Evolutionary conservation across 2,329 filamentous ascomycete species (phyloP).

Genomic region (Xylogone sp.): DNA sequence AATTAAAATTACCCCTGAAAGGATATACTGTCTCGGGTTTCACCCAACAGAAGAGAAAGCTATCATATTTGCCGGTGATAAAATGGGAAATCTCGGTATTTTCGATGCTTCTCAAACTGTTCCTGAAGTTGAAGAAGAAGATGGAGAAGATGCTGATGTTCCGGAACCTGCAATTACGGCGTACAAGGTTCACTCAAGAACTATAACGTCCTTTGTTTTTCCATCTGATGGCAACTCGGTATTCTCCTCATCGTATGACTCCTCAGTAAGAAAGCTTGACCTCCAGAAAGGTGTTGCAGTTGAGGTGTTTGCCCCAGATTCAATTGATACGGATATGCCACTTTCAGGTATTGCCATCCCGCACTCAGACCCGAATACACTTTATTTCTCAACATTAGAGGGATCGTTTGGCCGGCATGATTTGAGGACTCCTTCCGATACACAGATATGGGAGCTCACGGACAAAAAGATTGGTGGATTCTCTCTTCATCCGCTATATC

Average conservation of each 20-base stretch:
- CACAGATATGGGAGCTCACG: slow-evolving; percentile 69
- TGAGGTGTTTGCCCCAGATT: slow-evolving; percentile 74
- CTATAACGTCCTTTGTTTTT: slow-evolving; percentile 82
- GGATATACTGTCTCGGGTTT: slow-evolving; percentile 83
- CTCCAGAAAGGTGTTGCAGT: slow-evolving; percentile 74
- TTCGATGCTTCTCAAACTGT: slow-evolving; percentile 79
- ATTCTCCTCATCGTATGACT: slow-evolving; percentile 88
- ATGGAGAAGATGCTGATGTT: slow-evolving; percentile 60
- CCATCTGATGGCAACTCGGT: slow-evolving; percentile 69
- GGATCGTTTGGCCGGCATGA: slow-evolving; percentile 82
- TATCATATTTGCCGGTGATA: slow-evolving; percentile 89
- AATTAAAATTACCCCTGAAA: slow-evolving; percentile 86
- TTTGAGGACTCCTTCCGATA: slow-evolving; percentile 55
- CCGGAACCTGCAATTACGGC: slow-evolving; percentile 78
- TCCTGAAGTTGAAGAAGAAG: slow-evolving; percentile 54
- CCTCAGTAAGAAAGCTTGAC: slow-evolving; percentile 83
- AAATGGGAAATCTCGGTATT: slow-evolving; percentile 84
- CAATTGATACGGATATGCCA: slow-evolving; percentile 67
- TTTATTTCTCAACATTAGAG: slow-evolving; percentile 85
- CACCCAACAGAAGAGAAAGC: slow-evolving; percentile 85
- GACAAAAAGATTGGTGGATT: slow-evolving; percentile 98
- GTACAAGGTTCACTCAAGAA: slow-evolving; percentile 85
- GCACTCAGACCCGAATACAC: slow-evolving; percentile 61
- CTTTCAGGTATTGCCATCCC: slow-evolving; percentile 84
- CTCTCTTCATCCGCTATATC: slow-evolving; percentile 72